Conservation (phyloP, 225 moss, liverwort and hornwort species). For the Pseudisothecium myosuroides region DNA sequence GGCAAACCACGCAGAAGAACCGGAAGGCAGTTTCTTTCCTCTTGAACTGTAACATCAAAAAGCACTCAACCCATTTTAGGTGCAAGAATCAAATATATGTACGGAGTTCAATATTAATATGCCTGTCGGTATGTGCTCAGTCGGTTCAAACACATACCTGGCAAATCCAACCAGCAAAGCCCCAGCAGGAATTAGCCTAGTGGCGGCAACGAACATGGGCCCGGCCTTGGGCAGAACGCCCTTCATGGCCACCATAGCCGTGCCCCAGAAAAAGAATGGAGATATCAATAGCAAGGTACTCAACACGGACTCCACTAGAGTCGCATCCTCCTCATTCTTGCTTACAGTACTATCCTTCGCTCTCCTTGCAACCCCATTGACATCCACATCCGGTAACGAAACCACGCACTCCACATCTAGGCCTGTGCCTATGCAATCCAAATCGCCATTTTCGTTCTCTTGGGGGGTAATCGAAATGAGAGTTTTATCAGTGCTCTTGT, state of each 20-base stretch:
- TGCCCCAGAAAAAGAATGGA: slow-evolving; percentile 98
- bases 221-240: slow-evolving; percentile 88
- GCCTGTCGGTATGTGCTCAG: background rate
- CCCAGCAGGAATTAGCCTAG: slow-evolving; percentile 79
- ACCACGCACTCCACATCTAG: slow-evolving; percentile 48
- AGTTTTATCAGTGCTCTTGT: background rate
- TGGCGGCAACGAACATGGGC: slow-evolving; percentile 92
- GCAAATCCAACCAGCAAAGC: slow-evolving; percentile 71
- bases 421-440: slow-evolving; percentile 58
- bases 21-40: slow-evolving; percentile 71
- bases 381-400: background rate
- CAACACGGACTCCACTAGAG: slow-evolving; percentile 29
- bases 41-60: slow-evolving; percentile 17
- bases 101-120: background rate
- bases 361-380: slow-evolving; percentile 6
- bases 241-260: slow-evolving; percentile 99
- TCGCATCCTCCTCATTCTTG: slow-evolving; percentile 1
- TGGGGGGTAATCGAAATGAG: background rate
- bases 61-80: background rate
- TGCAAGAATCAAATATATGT: background rate
- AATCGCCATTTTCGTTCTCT: background rate
- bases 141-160: background rate
- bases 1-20: slow-evolving; percentile 73
- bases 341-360: background rate
- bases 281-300: slow-evolving; percentile 72